phyloP scores from a whole-genome alignment of 1,284 basidiomycete genomes.

The Anthracocystis walkeri region DNA sequence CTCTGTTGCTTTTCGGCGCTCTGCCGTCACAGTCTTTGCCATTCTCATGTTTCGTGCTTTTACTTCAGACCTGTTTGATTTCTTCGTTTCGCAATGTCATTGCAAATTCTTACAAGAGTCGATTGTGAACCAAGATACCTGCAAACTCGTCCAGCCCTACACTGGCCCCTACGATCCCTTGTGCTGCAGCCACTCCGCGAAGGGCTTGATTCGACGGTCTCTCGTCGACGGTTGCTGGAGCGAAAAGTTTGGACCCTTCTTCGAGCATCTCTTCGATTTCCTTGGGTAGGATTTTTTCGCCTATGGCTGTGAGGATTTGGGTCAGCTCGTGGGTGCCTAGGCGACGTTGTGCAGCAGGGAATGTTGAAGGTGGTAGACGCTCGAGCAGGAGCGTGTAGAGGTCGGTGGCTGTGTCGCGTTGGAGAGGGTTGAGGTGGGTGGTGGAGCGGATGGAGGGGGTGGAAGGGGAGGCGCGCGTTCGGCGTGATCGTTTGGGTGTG shows the following conservation, averaged over 20 bases:
- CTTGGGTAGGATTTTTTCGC: slow-evolving; percentile 42
- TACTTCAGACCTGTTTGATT: neutral
- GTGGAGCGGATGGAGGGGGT: slow-evolving; percentile 15
- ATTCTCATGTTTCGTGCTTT: neutral
- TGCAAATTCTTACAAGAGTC: slow-evolving; percentile 15
- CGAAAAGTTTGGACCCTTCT: slow-evolving; percentile 46
- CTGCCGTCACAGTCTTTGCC: neutral
- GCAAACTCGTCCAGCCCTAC: slow-evolving; percentile 50
- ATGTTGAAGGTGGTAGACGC: slow-evolving; percentile 21
- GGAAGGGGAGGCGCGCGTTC: slow-evolving; percentile 8
- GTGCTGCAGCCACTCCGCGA: slow-evolving; percentile 28
- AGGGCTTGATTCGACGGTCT: slow-evolving; percentile 27
- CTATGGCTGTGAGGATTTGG: slow-evolving; percentile 14
- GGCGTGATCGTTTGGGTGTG: slow-evolving; percentile 14
- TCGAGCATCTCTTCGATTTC: slow-evolving; percentile 54
- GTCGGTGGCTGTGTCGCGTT: slow-evolving; percentile 18
- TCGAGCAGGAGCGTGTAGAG: slow-evolving; percentile 34
- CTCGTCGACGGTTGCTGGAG: slow-evolving; percentile 24
- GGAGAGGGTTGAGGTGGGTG: slow-evolving; percentile 36
- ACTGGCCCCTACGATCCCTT: slow-evolving; percentile 20
- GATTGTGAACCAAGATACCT: slow-evolving; percentile 42
- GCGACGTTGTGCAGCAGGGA: slow-evolving; percentile 18
- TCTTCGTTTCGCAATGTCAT: slow-evolving; percentile 2
- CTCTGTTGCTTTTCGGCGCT: neutral
- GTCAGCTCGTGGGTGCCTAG: slow-evolving; percentile 21